Evolutionary conservation across 257 asterid species (phyloP), one percentile per base, ranked within the genome.

Genomic region (Misopates orontium): DNA sequence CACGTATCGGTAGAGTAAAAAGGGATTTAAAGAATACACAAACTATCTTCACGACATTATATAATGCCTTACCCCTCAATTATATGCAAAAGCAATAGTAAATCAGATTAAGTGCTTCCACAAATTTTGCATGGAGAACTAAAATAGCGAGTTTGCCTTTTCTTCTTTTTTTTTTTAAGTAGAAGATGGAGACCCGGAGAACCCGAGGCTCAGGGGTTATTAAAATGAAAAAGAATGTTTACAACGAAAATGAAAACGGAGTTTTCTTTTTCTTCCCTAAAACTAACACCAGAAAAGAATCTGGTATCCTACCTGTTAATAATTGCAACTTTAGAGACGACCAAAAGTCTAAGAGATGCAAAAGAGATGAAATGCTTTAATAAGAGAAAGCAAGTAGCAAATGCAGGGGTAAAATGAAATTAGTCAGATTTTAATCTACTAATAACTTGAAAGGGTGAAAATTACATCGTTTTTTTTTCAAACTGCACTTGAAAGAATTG

Each of bases 321-420:
- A n/a, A n/a, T n/a, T n/a, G 59, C 71, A 60, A 54, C 16, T 52
- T 18, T 19, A 53, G 60, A 64, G 60, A 58, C 48, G 41, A 52
- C 55, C 21, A 55, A 47, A 64, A 58, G 22, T 25, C 31, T 17
- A 40, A 57, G n/a, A 42, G 61, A 75, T 50, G 62, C 69, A 9
- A 67, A 62, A 21, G n/a, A n/a, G 16, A 22, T 49, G 39, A 8
- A 61, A 10, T 3, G 17, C 10, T 10, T 49, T 19, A 73, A 36
- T 19, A 42, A 23, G 42, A 24, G 60, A 67, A n/a, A 14, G 52
- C 32, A 55, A 16, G 24, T 24, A 13, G 20, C 5, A 25, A 67
- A 39, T 1, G 47, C 25, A 5, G 28, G n/a, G 19, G 21, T 28
- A 22, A 52, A 49, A 64, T 22, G 56, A 56, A 42, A 59, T n/a